Conservation (phyloP, 176 grass and related monocot species). For the sorghum (Sorghum bicolor) region Sorghum_bicolor_NCBIv3 NC_012872.2:58778001-58778500, state of each 20-base stretch:
- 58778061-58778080: neutral
- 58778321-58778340: conserved; percentile 19
- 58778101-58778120: neutral
- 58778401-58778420: neutral
- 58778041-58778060: neutral
- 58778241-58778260: conserved; percentile 82
- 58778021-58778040: neutral
- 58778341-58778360: conserved; percentile 27
- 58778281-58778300: conserved; percentile 78
- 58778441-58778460: neutral
- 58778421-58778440: neutral
- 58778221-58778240: conserved; percentile 89
- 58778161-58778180: conserved; percentile 56
- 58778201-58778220: conserved; percentile 89
- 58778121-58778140: conserved; percentile 8
- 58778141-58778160: conserved; percentile 28
- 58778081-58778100: neutral
- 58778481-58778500: neutral
- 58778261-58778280: conserved; percentile 55
- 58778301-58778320: conserved; percentile 95
- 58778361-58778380: neutral
- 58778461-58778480: neutral
- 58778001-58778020: neutral
- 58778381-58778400: neutral
- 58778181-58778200: conserved; percentile 67